Conservation (phyloP, 2,329 filamentous ascomycete genomes). For the Septoria petroselini region DNA sequence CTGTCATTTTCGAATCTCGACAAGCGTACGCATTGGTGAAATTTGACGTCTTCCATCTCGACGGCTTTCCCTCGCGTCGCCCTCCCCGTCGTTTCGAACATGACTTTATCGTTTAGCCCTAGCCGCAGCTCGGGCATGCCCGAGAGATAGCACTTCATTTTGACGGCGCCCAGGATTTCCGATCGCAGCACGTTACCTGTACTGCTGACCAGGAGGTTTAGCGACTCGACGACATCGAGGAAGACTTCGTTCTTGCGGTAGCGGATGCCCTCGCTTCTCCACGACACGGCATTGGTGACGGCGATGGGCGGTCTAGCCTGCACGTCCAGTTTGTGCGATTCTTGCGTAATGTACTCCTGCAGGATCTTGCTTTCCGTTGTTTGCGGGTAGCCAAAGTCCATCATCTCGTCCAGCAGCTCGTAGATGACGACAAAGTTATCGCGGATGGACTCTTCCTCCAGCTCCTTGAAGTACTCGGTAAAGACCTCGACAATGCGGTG, state of each 20-base stretch:
- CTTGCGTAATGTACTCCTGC: constrained; percentile 94
- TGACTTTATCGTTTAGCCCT: constrained; percentile 97
- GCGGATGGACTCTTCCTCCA: constrained; percentile 97
- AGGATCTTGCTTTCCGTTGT: constrained; percentile 98
- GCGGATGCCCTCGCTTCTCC: constrained; percentile 95
- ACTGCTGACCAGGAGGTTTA: constrained; percentile 91
- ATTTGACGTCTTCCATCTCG: constrained; percentile 99
- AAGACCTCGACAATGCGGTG: constrained; percentile 99
- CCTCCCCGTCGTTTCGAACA: constrained; percentile 97
- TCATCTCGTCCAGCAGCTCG: constrained; percentile 98
- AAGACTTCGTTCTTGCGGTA: constrained; percentile 99
- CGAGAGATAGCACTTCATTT: constrained; percentile 99
- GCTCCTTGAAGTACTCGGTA: constrained; percentile 98
- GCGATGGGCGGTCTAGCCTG: constrained; percentile 95
- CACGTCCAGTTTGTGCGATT: constrained; percentile 96
- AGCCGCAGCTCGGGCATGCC: constrained; percentile 96
- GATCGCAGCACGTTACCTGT: constrained; percentile 94
- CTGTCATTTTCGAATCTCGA: constrained; percentile 97
- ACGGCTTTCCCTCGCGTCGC: constrained; percentile 94
- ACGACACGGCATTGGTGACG: constrained; percentile 96
- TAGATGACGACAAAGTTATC: constrained; percentile 99
- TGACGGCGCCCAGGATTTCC: constrained; percentile 93
- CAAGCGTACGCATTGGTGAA: constrained; percentile 95
- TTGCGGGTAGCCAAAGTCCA: constrained; percentile 99
- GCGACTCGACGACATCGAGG: constrained; percentile 91